These are phyloP conservation scores for Apodospora peruviana DNA, from an alignment of 495 filamentous ascomycete species.

Conservation along the genomic window DNA sequence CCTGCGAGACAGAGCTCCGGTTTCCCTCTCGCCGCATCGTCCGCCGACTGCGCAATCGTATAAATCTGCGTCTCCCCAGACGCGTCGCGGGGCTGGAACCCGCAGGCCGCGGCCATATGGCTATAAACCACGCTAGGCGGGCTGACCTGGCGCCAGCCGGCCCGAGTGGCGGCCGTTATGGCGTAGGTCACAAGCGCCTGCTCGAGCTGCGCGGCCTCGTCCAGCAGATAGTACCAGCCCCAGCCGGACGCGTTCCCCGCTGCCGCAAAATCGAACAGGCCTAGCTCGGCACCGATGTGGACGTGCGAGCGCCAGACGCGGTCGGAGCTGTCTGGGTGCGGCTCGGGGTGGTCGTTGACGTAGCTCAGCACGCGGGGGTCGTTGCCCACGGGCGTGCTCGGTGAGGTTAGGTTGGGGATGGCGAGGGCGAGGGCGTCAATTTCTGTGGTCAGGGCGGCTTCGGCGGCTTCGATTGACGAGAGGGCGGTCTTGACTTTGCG, in stretches of 20 bases:
- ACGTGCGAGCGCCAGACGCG: constrained; percentile 64
- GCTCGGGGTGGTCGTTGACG: constrained; percentile 68
- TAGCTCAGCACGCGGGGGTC: constrained; percentile 52
- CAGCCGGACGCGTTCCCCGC: constrained; percentile 78
- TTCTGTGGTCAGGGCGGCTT: constrained; percentile 54
- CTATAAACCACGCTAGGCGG: constrained; percentile 90
- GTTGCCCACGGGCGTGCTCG: constrained; percentile 65
- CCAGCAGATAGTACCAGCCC: constrained; percentile 93
- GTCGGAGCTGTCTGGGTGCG: constrained; percentile 43
- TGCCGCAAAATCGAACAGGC: constrained; percentile 76
- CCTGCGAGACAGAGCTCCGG: constrained; percentile 70
- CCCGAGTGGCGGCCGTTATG: constrained; percentile 57
- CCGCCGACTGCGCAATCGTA: constrained; percentile 55
- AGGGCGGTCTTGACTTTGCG: constrained; percentile 63
- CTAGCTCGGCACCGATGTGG: constrained; percentile 73
- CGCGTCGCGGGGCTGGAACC: constrained; percentile 88
- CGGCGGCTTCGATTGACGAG: constrained; percentile 50
- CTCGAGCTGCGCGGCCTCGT: constrained; percentile 85
- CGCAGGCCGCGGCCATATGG: constrained; percentile 84
- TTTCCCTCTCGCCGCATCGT: constrained; percentile 53
- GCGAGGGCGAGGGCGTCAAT: constrained; percentile 70
- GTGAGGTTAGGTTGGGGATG: constrained; percentile 81
- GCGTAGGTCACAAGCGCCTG: constrained; percentile 89
- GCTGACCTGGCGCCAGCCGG: constrained; percentile 69
- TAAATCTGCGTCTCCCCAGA: constrained; percentile 91